Conservation (phyloP, 805 yeast species). For the Saturnispora halmiae region DNA sequence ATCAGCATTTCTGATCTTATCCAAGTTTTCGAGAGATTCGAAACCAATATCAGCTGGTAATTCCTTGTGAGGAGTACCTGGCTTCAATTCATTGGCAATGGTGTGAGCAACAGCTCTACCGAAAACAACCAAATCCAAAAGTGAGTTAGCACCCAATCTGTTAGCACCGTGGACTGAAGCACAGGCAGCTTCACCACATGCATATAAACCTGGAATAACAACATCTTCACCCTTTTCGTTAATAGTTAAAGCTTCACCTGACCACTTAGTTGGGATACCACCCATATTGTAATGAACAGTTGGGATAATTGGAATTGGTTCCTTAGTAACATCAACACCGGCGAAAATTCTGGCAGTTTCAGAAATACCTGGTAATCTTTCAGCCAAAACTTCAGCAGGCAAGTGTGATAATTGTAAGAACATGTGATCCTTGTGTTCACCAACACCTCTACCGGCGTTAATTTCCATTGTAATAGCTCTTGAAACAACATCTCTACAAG, state of each 20-base stretch:
- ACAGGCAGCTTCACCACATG: conserved; percentile 99
- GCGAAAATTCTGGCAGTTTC: conserved; percentile 98
- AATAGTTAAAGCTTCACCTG: conserved; percentile 84
- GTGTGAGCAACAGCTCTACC: conserved; percentile 98
- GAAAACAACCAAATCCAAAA: conserved; percentile 91
- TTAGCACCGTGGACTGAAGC: conserved; percentile 99
- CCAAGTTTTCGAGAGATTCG: conserved; percentile 85
- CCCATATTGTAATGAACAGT: conserved; percentile 99
- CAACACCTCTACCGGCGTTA: conserved; percentile 98
- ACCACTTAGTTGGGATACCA: conserved; percentile 97
- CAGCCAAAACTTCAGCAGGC: conserved; percentile 85
- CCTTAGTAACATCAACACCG: conserved; percentile 98
- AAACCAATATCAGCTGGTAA: conserved; percentile 80
- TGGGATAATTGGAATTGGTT: conserved; percentile 96
- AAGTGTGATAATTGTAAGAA: conserved; percentile 87
- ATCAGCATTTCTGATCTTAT: conserved; percentile 71
- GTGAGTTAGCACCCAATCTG: conserved; percentile 97
- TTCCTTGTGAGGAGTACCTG: conserved; percentile 80
- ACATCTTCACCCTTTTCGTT: conserved; percentile 84
- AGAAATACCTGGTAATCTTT: conserved; percentile 97
- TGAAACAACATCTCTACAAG: conserved; percentile 96
- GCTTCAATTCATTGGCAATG: conserved; percentile 73
- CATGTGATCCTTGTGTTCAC: conserved; percentile 93
- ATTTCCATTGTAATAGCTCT: conserved; percentile 98
- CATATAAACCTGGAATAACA: conserved; percentile 85